Conservation (phyloP, 176 grass and related monocot species). For the Ensete ventricosum region DNA sequence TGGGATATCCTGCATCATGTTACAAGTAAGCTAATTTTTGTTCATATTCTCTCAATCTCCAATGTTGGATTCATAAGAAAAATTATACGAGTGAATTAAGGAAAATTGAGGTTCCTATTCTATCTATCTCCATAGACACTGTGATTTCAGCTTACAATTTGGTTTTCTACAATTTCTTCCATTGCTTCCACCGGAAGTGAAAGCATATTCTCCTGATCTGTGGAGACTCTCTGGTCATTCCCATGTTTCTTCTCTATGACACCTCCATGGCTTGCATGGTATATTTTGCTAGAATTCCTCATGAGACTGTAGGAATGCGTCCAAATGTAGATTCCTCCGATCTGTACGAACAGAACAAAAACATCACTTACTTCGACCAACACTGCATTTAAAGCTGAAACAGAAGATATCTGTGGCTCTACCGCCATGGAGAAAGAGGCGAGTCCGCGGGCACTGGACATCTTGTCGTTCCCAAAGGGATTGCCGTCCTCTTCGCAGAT, state of each 20-base stretch:
- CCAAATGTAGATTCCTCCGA: slow-evolving; percentile 27
- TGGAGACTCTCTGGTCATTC: not conserved
- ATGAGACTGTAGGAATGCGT: slow-evolving; percentile 19
- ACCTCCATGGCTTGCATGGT: not conserved
- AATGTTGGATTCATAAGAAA: not conserved
- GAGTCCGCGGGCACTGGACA: not conserved
- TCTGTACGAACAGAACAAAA: not conserved
- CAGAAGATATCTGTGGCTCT: no score
- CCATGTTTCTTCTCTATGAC: not conserved
- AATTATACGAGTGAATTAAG: no score
- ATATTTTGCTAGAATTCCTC: slow-evolving; percentile 18
- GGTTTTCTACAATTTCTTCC: no score
- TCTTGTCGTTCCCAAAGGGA: slow-evolving; percentile 13
- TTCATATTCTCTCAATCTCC: not conserved
- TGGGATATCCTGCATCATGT: not conserved
- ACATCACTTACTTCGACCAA: not conserved
- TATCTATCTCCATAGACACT: not conserved
- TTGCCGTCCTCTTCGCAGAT: slow-evolving; percentile 20
- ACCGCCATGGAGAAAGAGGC: slow-evolving; percentile 3
- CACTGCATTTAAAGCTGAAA: not conserved
- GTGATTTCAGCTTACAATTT: no score
- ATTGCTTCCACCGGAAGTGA: no score
- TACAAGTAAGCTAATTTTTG: not conserved
- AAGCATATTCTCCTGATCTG: no score
- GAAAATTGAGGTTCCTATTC: no score